Base-by-base conservation (phyloP, 108 stramenopile genomes). In the Nannochloropsis salina region DNA sequence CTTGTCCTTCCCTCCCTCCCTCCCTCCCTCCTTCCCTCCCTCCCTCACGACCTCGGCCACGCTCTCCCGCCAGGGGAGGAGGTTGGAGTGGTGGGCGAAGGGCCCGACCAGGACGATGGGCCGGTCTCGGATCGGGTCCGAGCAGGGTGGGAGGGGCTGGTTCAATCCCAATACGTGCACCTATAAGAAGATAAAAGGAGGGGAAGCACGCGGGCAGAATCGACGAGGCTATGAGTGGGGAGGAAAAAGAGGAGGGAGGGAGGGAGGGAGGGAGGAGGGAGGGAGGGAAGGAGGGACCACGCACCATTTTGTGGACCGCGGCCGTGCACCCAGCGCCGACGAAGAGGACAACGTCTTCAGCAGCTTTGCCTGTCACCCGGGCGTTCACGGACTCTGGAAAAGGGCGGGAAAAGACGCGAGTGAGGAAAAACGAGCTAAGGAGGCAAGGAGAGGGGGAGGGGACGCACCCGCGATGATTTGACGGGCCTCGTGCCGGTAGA, bases 61-160 rank as follows among this genome's bases (percentile, higher is more conserved):
- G 81, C 90, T 92, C 92, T 99, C 98, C 84, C 97, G 89, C 97
- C 97, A 99, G 8, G 97, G 97, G 8, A 99, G 86, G 42, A 99
- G 86, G 89, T 97, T 98, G 83, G 96, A 96, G 87, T 99, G 99
- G 89, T 99, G 99, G 90, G 96, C 97, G 84, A 94, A 97, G 11
- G 97, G 96, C 9, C 97, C 95, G 40, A 95, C 92, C 86, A 99
- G 94, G 18, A 98, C 94, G 6, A 97, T 90, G 0, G 89, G 89
- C 8, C 80, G 84, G 12, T 51, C 47, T 9, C 12, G 9, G 47
- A 51, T 12, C 9, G 47, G 47, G 12, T 51, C 47, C 10, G 47
- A 9, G 10, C 10, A 51, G 47, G 47, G 10, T 11, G 47, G 47
- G 12, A 51, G 47, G 47, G 47, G 47, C 9, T 51, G 47, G 12